These are phyloP conservation scores for Cutaneotrichosporon mucoides DNA, from an alignment of 1,284 basidiomycete genomes.

Conservation along the genomic window DNA sequence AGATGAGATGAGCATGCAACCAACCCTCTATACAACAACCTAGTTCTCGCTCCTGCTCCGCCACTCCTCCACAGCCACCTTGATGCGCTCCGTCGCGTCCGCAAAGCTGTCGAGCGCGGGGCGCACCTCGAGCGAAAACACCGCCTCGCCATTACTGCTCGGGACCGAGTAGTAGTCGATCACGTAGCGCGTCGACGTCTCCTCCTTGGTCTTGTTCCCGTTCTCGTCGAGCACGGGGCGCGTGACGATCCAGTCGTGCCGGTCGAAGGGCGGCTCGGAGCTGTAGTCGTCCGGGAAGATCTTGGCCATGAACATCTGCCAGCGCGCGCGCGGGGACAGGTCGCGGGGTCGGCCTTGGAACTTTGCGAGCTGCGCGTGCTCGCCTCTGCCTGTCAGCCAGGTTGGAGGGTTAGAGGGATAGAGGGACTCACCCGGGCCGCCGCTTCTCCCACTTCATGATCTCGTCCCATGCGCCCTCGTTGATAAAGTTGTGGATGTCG, in stretches of 20 bases:
- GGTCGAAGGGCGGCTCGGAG: slow-evolving; percentile 88
- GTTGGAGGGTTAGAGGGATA: too few relatives aligned
- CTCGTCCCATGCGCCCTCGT: slow-evolving; percentile 94
- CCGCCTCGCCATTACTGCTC: slow-evolving; percentile 77
- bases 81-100: slow-evolving; percentile 66
- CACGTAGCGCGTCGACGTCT: slow-evolving; percentile 69
- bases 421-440: slow-evolving; percentile 48
- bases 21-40: slow-evolving; percentile 5
- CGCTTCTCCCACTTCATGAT: slow-evolving; percentile 89
- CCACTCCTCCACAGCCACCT: slow-evolving; percentile 69
- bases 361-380: slow-evolving; percentile 63
- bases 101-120: slow-evolving; percentile 77
- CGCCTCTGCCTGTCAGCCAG: slow-evolving; percentile 30
- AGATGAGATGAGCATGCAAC: neutral
- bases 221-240: slow-evolving; percentile 55
- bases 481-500: slow-evolving; percentile 95
- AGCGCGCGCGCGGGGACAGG: slow-evolving; percentile 70
- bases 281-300: slow-evolving; percentile 83
- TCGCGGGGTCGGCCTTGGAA: slow-evolving; percentile 91
- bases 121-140: slow-evolving; percentile 86
- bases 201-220: slow-evolving; percentile 54
- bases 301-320: slow-evolving; percentile 79
- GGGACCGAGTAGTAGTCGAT: slow-evolving; percentile 90
- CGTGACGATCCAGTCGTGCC: slow-evolving; percentile 96
- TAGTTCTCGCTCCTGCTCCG: slow-evolving; percentile 3